Percentiles rank a stretch among this genome's conserved stretches.
Evolutionary conservation across 2,329 filamentous ascomycete genomes (phyloP).

Genomic region (Stylonectria norvegica): DNA sequence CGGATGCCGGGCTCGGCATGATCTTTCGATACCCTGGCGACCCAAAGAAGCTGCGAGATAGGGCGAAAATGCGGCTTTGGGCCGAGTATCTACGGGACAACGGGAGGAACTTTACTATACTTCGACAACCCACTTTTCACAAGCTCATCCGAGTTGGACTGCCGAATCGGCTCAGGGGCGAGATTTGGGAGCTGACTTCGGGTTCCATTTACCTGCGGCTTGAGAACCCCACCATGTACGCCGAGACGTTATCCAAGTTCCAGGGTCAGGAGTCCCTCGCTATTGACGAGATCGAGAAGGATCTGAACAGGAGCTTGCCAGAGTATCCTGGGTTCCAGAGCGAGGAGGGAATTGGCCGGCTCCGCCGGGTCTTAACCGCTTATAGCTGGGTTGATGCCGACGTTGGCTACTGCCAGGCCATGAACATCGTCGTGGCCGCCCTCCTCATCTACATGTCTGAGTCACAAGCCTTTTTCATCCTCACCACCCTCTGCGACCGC

Average conservation of each 20-base stretch:
- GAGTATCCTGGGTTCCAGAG: slow-evolving; percentile 98
- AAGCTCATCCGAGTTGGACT: slow-evolving; percentile 94
- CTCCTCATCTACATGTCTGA: slow-evolving; percentile 98
- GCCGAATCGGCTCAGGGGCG: slow-evolving; percentile 86
- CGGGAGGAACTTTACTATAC: slow-evolving; percentile 84
- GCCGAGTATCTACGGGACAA: slow-evolving; percentile 95
- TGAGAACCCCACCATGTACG: slow-evolving; percentile 78
- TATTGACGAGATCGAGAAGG: slow-evolving; percentile 98
- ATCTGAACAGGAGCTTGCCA: slow-evolving; percentile 90
- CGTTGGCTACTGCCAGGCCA: slow-evolving; percentile 97
- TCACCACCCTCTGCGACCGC: slow-evolving; percentile 88
- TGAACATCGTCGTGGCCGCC: slow-evolving; percentile 99
- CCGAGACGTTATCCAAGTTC: slow-evolving; percentile 79
- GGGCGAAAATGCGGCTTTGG: slow-evolving; percentile 97
- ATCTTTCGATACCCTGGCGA: slow-evolving; percentile 93
- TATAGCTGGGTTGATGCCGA: slow-evolving; percentile 97
- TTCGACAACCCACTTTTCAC: slow-evolving; percentile 95
- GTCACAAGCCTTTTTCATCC: slow-evolving; percentile 87
- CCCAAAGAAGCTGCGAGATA: slow-evolving; percentile 85
- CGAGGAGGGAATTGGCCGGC: slow-evolving; percentile 85
- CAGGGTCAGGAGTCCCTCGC: slow-evolving; percentile 85
- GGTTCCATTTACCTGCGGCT: slow-evolving; percentile 86
- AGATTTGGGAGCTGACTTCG: slow-evolving; percentile 93
- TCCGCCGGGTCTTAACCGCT: slow-evolving; percentile 87
- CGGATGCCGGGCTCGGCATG: slow-evolving; percentile 92